phyloP scores from a whole-genome alignment of 2,329 filamentous ascomycete species.

The Raffaelea albimanens region DNA sequence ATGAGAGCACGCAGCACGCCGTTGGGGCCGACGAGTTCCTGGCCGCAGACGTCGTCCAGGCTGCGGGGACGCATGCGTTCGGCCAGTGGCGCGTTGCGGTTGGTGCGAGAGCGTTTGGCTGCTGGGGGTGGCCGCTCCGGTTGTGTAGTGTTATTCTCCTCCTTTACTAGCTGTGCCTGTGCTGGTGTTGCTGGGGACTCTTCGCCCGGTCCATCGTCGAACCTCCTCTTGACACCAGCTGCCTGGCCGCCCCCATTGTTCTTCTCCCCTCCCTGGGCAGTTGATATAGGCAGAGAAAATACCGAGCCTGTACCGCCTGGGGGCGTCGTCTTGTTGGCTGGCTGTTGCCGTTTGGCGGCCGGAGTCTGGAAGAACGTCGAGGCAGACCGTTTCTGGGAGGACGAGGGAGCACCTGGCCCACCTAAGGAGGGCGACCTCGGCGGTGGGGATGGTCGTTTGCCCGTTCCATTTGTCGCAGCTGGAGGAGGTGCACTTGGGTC shows the following conservation, averaged over 20 bases:
- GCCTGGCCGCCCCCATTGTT: slow-evolving; percentile 13
- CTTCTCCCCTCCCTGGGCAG: slow-evolving; percentile 3
- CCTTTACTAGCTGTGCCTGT: background rate
- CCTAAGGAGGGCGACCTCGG: slow-evolving; percentile 22
- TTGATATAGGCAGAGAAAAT: slow-evolving; percentile 17
- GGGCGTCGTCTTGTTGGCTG: slow-evolving; percentile 19
- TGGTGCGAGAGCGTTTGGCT: slow-evolving; percentile 58
- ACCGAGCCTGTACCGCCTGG: slow-evolving; percentile 18
- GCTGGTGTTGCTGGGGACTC: slow-evolving; percentile 10
- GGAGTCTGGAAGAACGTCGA: slow-evolving; percentile 55
- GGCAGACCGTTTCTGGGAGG: slow-evolving; percentile 41
- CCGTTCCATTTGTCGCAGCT: slow-evolving; percentile 11
- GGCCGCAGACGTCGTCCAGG: slow-evolving; percentile 80
- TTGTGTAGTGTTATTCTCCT: slow-evolving; percentile 10
- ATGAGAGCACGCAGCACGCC: slow-evolving; percentile 85
- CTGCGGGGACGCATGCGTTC: slow-evolving; percentile 85
- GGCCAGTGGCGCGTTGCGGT: slow-evolving; percentile 71
- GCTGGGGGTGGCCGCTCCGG: slow-evolving; percentile 20
- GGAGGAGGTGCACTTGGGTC: slow-evolving; percentile 33
- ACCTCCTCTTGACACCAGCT: slow-evolving; percentile 39
- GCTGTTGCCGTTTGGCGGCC: slow-evolving; percentile 43
- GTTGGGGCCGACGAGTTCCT: slow-evolving; percentile 76
- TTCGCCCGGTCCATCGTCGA: slow-evolving; percentile 43
- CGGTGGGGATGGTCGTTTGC: slow-evolving; percentile 22
- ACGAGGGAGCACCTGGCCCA: slow-evolving; percentile 6